Conservation (phyloP, 1,284 basidiomycete genomes). For the Ustilago nuda region DNA sequence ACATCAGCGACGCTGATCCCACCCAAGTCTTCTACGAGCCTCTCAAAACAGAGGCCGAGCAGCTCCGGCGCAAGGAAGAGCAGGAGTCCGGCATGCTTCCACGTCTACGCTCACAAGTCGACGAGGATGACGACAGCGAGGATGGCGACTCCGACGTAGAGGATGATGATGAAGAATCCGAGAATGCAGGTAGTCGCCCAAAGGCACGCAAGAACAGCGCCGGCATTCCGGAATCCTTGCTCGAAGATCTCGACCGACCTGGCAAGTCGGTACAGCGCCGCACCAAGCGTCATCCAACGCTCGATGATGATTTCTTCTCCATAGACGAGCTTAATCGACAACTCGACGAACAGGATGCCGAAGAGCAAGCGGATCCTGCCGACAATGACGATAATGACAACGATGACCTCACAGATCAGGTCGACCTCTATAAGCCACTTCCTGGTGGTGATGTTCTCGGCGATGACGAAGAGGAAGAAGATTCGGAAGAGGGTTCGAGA, state of each 20-base stretch:
- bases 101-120: conserved; percentile 42
- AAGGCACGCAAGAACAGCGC: conserved; percentile 72
- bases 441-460: conserved; percentile 40
- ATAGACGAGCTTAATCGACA: conserved; percentile 89
- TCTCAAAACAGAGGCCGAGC: conserved; percentile 63
- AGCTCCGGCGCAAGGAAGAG: conserved; percentile 56
- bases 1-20: conserved; percentile 60
- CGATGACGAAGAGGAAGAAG: conserved; percentile 50
- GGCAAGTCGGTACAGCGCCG: conserved; percentile 28
- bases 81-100: conserved; percentile 54
- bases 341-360: conserved; percentile 82
- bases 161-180: conserved; percentile 28
- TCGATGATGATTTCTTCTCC: conserved; percentile 95
- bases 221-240: conserved; percentile 71
- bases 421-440: conserved; percentile 66
- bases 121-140: conserved; percentile 24
- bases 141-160: conserved; percentile 31
- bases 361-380: conserved; percentile 74
- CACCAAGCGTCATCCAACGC: conserved; percentile 72
- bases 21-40: conserved; percentile 62
- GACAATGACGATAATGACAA: conserved; percentile 69
- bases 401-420: conserved; percentile 72
- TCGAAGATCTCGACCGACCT: conserved; percentile 56
- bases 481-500: conserved; percentile 34
- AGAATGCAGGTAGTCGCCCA: conserved; percentile 73